These are phyloP conservation scores for Cryphonectria parasitica DNA, from an alignment of 2,329 filamentous ascomycete species.

Conservation along the genomic window DNA sequence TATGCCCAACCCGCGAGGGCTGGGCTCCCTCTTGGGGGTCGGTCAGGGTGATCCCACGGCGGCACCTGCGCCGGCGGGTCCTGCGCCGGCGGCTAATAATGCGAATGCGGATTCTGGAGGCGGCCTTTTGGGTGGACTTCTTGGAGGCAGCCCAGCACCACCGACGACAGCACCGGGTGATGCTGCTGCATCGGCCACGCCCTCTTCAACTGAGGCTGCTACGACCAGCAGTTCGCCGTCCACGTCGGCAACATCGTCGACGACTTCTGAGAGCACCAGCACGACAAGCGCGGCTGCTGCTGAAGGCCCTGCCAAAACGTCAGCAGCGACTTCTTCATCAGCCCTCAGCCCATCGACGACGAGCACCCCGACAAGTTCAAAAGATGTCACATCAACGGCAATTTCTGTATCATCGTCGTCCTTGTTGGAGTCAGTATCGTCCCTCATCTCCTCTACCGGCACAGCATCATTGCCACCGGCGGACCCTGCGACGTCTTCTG, in stretches of 20 bases:
- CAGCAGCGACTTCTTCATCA: conserved; percentile 1
- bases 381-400: background rate
- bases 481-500: background rate
- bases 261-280: background rate
- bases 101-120: background rate
- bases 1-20: background rate
- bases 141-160: background rate
- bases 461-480: conserved; percentile 3
- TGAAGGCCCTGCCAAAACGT: background rate
- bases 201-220: background rate
- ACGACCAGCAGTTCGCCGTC: background rate
- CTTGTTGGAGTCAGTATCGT: conserved; percentile 24
- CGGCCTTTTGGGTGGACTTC: conserved; percentile 21
- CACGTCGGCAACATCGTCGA: background rate
- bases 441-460: conserved; percentile 22
- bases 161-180: conserved; percentile 4
- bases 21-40: background rate
- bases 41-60: background rate
- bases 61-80: background rate
- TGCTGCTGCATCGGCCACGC: background rate
- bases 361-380: background rate
- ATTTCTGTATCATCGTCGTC: conserved; percentile 7
- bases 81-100: background rate
- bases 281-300: background rate
- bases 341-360: background rate